Conservation (phyloP, 129 eudicot genomes). For the Flaveria bidentis region DNA sequence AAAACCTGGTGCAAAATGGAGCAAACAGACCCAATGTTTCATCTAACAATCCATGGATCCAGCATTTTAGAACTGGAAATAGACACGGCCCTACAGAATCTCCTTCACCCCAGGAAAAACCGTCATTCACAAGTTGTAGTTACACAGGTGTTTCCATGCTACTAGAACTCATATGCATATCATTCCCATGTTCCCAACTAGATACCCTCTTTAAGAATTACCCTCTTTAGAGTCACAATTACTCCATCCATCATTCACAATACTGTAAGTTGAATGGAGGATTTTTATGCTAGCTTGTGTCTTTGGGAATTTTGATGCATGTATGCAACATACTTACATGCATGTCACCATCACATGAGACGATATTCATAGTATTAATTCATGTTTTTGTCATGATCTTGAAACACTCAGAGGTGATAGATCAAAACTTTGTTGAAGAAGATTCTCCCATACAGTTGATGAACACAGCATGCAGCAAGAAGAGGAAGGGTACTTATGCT, state of each 20-base stretch:
- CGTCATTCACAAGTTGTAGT: too few species aligned
- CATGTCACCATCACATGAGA: not conserved
- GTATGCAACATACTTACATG: not conserved
- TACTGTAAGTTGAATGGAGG: too few species aligned
- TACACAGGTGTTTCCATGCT: constrained; percentile 34
- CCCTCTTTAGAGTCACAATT: too few species aligned
- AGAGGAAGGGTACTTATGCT: constrained; percentile 42
- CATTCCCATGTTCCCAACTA: not conserved
- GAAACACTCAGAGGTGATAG: constrained; percentile 46
- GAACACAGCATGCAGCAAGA: constrained; percentile 28
- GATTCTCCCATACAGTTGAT: constrained; percentile 35
- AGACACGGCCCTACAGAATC: constrained; percentile 24
- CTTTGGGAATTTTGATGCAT: too few species aligned
- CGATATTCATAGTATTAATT: not conserved
- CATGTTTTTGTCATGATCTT: not conserved
- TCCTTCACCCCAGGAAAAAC: constrained; percentile 20
- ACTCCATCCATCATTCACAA: too few species aligned
- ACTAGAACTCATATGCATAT: not conserved
- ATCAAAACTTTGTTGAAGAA: constrained; percentile 71
- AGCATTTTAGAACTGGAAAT: constrained; percentile 47
- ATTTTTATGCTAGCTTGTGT: too few species aligned
- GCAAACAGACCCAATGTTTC: constrained; percentile 18
- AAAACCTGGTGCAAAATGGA: constrained; percentile 25
- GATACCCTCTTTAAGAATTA: too few species aligned
- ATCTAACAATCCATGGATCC: constrained; percentile 59